Percentiles rank a stretch among this genome's conserved stretches.
Evolutionary conservation across 148 eudicot genomes (phyloP).

Genomic region (Rhododendron ovatum): DNA sequence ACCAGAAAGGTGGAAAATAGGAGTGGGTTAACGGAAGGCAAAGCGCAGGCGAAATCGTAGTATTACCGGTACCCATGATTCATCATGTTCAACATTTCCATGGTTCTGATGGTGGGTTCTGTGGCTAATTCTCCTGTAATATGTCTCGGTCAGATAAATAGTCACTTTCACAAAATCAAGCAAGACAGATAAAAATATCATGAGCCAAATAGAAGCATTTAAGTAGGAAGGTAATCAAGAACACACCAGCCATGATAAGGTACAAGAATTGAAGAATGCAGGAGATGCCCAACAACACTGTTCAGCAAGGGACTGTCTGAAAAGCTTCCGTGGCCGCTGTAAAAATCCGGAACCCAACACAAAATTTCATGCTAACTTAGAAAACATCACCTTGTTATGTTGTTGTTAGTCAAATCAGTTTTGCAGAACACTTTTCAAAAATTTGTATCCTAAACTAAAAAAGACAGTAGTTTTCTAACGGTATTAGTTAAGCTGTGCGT

Average conservation of each 20-base stretch:
- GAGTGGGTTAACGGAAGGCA: neutral
- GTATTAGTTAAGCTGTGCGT: neutral
- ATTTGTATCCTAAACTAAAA: neutral
- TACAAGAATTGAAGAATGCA: conserved; percentile 37
- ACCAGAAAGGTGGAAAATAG: no score
- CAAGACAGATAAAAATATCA: neutral
- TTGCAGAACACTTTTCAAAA: neutral
- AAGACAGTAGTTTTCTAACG: neutral
- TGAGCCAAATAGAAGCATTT: neutral
- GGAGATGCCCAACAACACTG: conserved; percentile 31
- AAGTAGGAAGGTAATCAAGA: neutral
- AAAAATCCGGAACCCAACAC: conserved; percentile 3
- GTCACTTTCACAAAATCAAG: neutral
- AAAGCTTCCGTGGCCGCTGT: conserved; percentile 43
- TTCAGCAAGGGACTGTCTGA: conserved; percentile 27
- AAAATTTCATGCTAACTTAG: neutral
- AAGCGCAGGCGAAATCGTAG: neutral
- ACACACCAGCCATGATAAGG: conserved; percentile 39
- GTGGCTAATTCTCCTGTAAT: conserved; percentile 37
- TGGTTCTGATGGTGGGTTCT: conserved; percentile 43
- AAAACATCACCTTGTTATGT: neutral
- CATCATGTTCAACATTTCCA: conserved; percentile 35
- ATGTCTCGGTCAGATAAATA: neutral
- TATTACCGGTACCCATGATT: conserved; percentile 43
- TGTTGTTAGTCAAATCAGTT: neutral